Base-by-base conservation (phyloP, 306 rosid genomes). In the Myrica gale region DNA sequence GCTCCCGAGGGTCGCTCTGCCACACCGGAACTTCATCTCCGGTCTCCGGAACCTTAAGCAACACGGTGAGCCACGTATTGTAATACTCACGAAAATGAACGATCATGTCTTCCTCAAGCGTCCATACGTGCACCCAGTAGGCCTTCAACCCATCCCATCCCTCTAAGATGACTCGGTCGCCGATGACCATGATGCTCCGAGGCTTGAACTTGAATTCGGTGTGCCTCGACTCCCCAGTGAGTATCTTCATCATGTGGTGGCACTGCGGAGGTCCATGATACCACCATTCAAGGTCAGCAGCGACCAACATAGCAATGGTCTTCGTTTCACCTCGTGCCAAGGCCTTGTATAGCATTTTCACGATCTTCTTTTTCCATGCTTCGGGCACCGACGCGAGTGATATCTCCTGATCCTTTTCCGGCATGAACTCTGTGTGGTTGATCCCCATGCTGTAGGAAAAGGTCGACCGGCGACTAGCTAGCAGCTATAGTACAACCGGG, bases 121-220 rank as follows among this genome's bases (percentile, higher is more conserved):
- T 78, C 85, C 82, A 82, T 7, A 78, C 76, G 2, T 82, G 79
- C n/a, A 62, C 82, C 85, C 85, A 82, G 15, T 73, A 82, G 2
- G 45, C 71, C 60, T 48, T 50, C 19, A 68, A 42, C 62, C 77
- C 50, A 23, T 61, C 75, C 79, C 82, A 82, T 32, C 82, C 76
- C 75, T 82, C 77, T 12, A 12, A 67, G 67, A 82, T 65, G 65
- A 69, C 74, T 19, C 47, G 82, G 48, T 68, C 85, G 5, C 68
- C 69, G 43, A 77, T 11, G 11, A 43, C 69, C 67, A 61, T 52
- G 61, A 82, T 69, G 71, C 79, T 77, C 4, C 73, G 74, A 0
- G 85, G 85, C 43, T 21, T 63, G 68, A 78, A 82, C 47, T 69
- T 78, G 76, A 78, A 82, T n/a, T 74, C 76, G 0, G 52, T 1